Percentiles rank a stretch among this genome's conserved stretches.
phyloP scores from a whole-genome alignment of 345 rosid species.

The Cardamine occulta region DNA sequence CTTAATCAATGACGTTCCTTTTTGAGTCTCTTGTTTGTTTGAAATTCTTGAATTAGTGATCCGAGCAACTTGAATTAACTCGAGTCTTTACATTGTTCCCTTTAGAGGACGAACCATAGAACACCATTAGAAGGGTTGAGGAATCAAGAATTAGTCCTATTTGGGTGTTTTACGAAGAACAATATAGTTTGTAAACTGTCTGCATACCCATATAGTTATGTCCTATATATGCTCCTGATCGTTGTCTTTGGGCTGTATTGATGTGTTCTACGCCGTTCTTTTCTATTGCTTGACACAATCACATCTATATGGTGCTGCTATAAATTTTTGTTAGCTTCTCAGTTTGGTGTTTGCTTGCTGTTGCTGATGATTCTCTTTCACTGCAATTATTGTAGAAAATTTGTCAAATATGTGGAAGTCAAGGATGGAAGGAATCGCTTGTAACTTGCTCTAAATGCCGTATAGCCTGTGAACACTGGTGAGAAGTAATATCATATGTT shows the following conservation, averaged over 20 bases:
- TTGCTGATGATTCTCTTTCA: slow-evolving; percentile 17
- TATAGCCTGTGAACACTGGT: slow-evolving; percentile 52
- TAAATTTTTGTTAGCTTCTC: slow-evolving; percentile 14
- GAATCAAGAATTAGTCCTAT: slow-evolving; percentile 1
- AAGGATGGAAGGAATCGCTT: slow-evolving; percentile 43
- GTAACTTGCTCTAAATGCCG: slow-evolving; percentile 52
- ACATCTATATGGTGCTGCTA: background rate
- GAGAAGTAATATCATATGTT: slow-evolving; percentile 36
- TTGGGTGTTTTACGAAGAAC: background rate
- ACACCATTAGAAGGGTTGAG: background rate
- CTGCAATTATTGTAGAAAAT: slow-evolving; percentile 38
- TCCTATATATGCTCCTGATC: slow-evolving; percentile 13
- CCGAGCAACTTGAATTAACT: background rate
- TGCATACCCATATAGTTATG: slow-evolving; percentile 5
- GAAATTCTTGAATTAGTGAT: slow-evolving; percentile 14
- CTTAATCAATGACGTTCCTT: background rate
- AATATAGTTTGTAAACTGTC: background rate
- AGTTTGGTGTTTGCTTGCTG: slow-evolving; percentile 14
- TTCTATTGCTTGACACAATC: background rate
- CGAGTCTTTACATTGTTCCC: slow-evolving; percentile 10
- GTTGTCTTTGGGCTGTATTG: slow-evolving; percentile 1
- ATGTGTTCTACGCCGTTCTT: background rate
- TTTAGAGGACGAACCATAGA: background rate
- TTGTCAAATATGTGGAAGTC: slow-evolving; percentile 55
- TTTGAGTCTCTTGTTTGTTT: slow-evolving; percentile 23